Base-by-base conservation (phyloP, 1,139 yeast genomes). In the Nakaseomyces kungkrabaensis region DNA sequence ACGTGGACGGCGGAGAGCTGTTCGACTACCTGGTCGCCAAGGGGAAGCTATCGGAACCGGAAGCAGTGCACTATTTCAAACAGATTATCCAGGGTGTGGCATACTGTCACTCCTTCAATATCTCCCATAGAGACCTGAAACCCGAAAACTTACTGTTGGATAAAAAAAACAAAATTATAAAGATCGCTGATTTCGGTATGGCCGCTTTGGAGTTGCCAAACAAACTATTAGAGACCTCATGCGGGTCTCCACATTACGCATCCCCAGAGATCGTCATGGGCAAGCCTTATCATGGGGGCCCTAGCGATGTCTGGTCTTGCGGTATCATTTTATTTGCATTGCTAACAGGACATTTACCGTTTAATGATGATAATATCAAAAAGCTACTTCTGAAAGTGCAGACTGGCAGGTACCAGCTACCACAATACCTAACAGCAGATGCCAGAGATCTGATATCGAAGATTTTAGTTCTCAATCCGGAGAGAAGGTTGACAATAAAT, bases 171-270 rank as follows among this genome's bases (percentile, higher is more conserved):
- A 74, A 79, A 50, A 81, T 80, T 56, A 85, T 85, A 49, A 85
- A 85, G 61, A 78, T 85, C 57, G 95, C 94, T 6, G 95, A 85
- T 67, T 85, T 85, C 61, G 95, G 94, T 47, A 85, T 85, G 94
- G 94, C 94, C 27, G 92, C 94, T 27, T 70, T 85, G 55, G 90
- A 85, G 66, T 76, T 83, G 54, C 81, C 81, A 51, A 85, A 83
- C 43, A 81, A 79, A 65, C 68, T 85, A 51, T 70, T 85, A 50
- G 89, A 83, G 64, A 85, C 95, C 8, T 79, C 86, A 11, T 85
- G 95, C 71, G 95, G 94, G 3, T 82, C 89, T 38, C 94, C 95
- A 24, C 95, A 85, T 68, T 85, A 85, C 65, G 94, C 94, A 11
- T 87, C 94, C 6, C 95, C 95, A 1, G 95, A 85, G 69, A 85